phyloP scores from a whole-genome alignment of 2,329 filamentous ascomycete genomes.

The Ophiostoma angusticollis region DNA sequence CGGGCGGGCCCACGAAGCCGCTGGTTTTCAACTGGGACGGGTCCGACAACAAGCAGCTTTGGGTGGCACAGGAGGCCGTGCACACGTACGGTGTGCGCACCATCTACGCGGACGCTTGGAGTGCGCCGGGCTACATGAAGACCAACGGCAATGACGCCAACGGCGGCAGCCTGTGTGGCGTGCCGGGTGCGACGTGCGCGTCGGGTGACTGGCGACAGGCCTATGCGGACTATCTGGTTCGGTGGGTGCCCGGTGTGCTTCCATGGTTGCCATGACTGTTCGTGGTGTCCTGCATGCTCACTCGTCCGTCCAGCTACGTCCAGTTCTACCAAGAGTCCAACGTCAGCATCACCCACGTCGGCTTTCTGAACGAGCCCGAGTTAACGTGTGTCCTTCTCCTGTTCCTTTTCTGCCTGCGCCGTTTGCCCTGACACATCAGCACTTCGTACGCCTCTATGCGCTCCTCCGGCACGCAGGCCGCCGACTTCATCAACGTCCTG shows the following conservation, averaged over 20 bases:
- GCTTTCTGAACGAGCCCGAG: slow-evolving; percentile 23
- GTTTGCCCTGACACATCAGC: too few relatives aligned
- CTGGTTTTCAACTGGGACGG: slow-evolving; percentile 29
- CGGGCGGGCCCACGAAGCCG: slow-evolving; percentile 22
- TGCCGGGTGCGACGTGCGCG: slow-evolving; percentile 19
- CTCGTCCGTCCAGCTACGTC: slow-evolving; percentile 8
- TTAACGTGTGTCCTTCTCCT: slow-evolving; percentile 10
- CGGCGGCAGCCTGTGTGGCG: slow-evolving; percentile 27
- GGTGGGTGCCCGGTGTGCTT: background rate
- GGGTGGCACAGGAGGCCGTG: slow-evolving; percentile 30
- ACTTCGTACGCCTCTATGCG: slow-evolving; percentile 16
- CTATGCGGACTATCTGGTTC: slow-evolving; percentile 29
- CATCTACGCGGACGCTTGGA: slow-evolving; percentile 28
- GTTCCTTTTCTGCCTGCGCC: too few relatives aligned
- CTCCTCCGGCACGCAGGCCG: slow-evolving; percentile 25
- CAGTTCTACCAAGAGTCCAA: slow-evolving; percentile 13
- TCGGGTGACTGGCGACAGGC: slow-evolving; percentile 28
- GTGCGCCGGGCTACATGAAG: slow-evolving; percentile 30
- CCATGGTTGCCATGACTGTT: too few relatives aligned
- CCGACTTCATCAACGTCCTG: slow-evolving; percentile 27
- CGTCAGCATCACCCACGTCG: slow-evolving; percentile 18
- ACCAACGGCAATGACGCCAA: slow-evolving; percentile 25
- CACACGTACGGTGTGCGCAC: slow-evolving; percentile 21
- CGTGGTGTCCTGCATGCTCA: too few relatives aligned
- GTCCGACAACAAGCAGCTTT: slow-evolving; percentile 33